These are phyloP conservation scores for Trypanosomatidae sp. DNA, from an alignment of 208 protist species.

Conservation along the genomic window DNA sequence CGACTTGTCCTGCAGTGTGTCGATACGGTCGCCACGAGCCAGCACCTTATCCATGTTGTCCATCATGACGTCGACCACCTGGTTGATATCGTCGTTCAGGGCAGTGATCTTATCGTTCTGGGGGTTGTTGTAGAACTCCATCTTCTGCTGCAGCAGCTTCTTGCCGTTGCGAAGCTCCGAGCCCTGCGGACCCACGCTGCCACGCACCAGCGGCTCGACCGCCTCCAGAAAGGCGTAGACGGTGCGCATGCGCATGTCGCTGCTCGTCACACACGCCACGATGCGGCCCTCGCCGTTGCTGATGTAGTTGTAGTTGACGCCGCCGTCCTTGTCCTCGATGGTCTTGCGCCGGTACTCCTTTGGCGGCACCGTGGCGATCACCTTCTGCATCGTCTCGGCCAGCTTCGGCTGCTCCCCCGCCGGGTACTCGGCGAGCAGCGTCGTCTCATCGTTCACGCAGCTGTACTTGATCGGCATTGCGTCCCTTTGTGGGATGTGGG, in stretches of 20 bases:
- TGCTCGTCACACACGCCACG: slow-evolving; percentile 84
- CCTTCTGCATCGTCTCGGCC: slow-evolving; percentile 87
- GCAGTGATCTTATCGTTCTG: slow-evolving; percentile 92
- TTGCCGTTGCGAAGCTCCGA: slow-evolving; percentile 84
- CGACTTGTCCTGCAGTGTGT: slow-evolving; percentile 86
- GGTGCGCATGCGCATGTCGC: slow-evolving; percentile 88
- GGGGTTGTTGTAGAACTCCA: slow-evolving; percentile 94
- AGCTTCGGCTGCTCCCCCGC: slow-evolving; percentile 69
- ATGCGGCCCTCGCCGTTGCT: slow-evolving; percentile 88
- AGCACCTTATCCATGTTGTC: slow-evolving; percentile 94
- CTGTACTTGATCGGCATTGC: slow-evolving; percentile 90
- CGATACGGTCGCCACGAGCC: slow-evolving; percentile 83
- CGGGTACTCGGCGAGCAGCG: slow-evolving; percentile 82
- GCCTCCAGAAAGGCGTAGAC: slow-evolving; percentile 91
- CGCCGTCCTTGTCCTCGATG: slow-evolving; percentile 90
- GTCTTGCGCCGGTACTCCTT: slow-evolving; percentile 90
- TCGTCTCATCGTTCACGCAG: slow-evolving; percentile 85
- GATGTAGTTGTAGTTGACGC: slow-evolving; percentile 93
- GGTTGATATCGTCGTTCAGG: slow-evolving; percentile 89
- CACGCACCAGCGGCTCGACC: slow-evolving; percentile 83
- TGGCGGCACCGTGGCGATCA: slow-evolving; percentile 80
- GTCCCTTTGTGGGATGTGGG: neutral
- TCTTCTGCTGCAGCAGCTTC: slow-evolving; percentile 92
- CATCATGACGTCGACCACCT: slow-evolving; percentile 93
- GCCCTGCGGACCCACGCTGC: slow-evolving; percentile 41